These are phyloP conservation scores for Phaeophleospora eucalypticola DNA, from an alignment of 2,329 filamentous ascomycete species.

Conservation along the genomic window DNA sequence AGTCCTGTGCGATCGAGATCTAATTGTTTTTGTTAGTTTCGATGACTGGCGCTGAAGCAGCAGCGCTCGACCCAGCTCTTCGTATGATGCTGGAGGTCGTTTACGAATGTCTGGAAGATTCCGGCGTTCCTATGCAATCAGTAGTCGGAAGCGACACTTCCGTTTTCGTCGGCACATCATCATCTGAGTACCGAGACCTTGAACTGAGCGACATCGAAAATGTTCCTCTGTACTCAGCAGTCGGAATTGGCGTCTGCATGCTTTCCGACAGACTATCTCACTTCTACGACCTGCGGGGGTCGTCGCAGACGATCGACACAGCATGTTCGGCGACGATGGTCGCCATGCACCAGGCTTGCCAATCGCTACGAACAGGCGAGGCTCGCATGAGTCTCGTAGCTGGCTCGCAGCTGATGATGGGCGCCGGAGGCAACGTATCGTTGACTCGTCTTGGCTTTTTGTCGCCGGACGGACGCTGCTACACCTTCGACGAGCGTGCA, in stretches of 20 bases:
- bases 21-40: no score
- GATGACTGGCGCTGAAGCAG: not conserved
- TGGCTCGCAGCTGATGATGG: constrained; percentile 25
- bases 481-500: constrained; percentile 36
- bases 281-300: constrained; percentile 16
- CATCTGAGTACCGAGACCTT: constrained; percentile 13
- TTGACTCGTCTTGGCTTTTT: constrained; percentile 20
- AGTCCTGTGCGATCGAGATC: no score
- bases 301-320: constrained; percentile 34
- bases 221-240: constrained; percentile 16
- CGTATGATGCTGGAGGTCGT: constrained; percentile 2
- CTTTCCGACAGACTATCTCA: constrained; percentile 16
- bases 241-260: constrained; percentile 9
- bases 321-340: constrained; percentile 43
- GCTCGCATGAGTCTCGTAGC: constrained; percentile 10
- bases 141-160: constrained; percentile 9
- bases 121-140: constrained; percentile 6
- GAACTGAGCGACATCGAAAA: constrained; percentile 12
- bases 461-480: constrained; percentile 27
- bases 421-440: not conserved
- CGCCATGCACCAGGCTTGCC: constrained; percentile 31
- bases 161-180: constrained; percentile 15
- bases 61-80: not conserved
- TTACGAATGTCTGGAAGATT: constrained; percentile 11
- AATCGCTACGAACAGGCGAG: constrained; percentile 26